Base-by-base conservation (phyloP, 108 stramenopile genomes). In the Fragilariopsis cylindrus region DNA sequence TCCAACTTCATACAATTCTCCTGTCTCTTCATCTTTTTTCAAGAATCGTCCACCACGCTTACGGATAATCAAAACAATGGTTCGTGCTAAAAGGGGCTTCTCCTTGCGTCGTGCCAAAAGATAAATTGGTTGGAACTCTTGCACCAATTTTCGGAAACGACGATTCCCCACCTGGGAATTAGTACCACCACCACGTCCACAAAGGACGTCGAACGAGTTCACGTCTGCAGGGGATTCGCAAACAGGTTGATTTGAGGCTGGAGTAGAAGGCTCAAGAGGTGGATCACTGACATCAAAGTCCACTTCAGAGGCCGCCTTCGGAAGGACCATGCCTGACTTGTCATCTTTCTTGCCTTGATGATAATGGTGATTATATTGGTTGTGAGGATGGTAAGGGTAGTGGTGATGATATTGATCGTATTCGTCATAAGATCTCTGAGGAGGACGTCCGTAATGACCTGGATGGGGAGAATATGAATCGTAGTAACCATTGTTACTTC, bases 81-180 rank as follows among this genome's bases (percentile, higher is more conserved):
- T 88, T 58, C 93, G 81, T 4, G 93, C 93, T 78, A 95, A 76
- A 69, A 87, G 55, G 11, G 93, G 93, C 79, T 95, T 95, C 57
- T 95, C 91, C 73, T 92, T 90, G 13, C 93, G 85, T 45, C 85
- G 74, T 2, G 91, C 91, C 85, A 92, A 73, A 49, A 95, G 88
- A 65, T 95, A 95, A 47, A 85, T 92, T 0, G 93, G 93, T 70
- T 95, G 93, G 48, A 92, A 92, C 43, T 92, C 93, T 57, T 90
- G 85, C 1, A 95, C 93, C 12, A 95, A 75, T 57, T 89, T 85
- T 11, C 93, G 87, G 76, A 88, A 95, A 42, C 91, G 86, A 16
- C 91, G 86, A 66, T 95, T 95, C 2, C 93, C 93, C 78, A 92
- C 82, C 72, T 95, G 93, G 4, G 93, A 90, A 72, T 95, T 95